Base-by-base conservation (phyloP, 805 yeast genomes). In the Komagataella pastoris region DNA sequence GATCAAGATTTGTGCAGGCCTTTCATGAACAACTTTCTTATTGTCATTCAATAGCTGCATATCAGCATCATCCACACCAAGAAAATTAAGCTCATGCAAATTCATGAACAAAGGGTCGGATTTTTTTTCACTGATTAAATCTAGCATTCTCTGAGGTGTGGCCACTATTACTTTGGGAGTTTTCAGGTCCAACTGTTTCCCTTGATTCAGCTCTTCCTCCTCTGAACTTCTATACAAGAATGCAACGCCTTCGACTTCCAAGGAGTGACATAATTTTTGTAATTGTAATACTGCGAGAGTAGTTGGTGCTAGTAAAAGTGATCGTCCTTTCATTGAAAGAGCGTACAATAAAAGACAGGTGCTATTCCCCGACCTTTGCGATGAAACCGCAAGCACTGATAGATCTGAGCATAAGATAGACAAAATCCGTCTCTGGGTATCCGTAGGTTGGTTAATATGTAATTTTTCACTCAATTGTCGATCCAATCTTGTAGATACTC, bases 91-190 rank as follows among this genome's bases (percentile, higher is more conserved):
- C 21, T 55, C 58, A 44, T 59, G 56, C 8, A 68, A 56, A 43
- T 60, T 62, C 8, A 65, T 46, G 12, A 10, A 30, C 43, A 53
- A 47, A 6, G 56, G 54, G 49, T 54, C 61, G 40, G 61, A 65
- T 62, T 59, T 62, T 44, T 69, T 18, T 24, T 14, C 67, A 49
- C 63, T 60, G 18, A 68, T 53, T 24, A 67, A 36, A 54, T 67
- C 72, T 12, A 67, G 50, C n/a, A 68, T 50, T 54, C 71, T 58
- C 19, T 62, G 69, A 3, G 72, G 71, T 0, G 72, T 68, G 1
- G 66, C 19, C 1, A 68, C 64, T 17, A 68, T 44, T 8, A 67
- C 53, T 50, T 65, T 67, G 2, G 71, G 71, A 5, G 56, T 51
- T 17, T 60, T 61, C 17, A 17, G 18, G 6, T 58, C 58, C 5